Evolutionary conservation across 2,329 filamentous ascomycete species (phyloP), one percentile per base, ranked within the genome.

Genomic region (Colletotrichum destructivum): DNA sequence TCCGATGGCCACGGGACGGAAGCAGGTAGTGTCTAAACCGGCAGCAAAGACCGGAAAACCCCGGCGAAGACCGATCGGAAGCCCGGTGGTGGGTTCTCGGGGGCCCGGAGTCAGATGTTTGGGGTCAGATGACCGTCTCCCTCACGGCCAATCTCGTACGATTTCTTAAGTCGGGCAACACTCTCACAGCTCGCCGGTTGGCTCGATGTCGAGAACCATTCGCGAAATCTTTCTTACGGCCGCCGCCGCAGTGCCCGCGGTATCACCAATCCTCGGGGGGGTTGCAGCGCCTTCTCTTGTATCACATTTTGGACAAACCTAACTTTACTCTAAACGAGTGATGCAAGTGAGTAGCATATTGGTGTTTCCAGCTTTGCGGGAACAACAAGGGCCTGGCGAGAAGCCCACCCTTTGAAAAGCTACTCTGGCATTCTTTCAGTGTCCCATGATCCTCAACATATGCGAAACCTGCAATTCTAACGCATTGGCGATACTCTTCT

Each of bases 1-100:
- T n/a, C 31, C 86, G 62, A 85, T 80, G 7, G 86, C 86, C 79
- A 88, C 86, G 6, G 84, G 78, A 71, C 79, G 86, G 15, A 3
- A 84, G 73, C 16, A 87, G 78, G 44, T 85, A 77, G 56, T 62
- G 46, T 80, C 85, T 0, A 81, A 83, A 63, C 80, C 84, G 11
- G 83, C 85, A 9, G 84, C 63, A 67, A 6, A 82, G 81, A 8
- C 81, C 84, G 67, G 86, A 85, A 69, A 85, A 87, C 6, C 81
- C 81, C 82, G 23, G 78, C 80, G 9, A 82, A 31, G 75, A 79
- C 1, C 77, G 62, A 1, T 75, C 78, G 0, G 75, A 81, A 76
- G 11, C 76, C 74, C 7, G 77, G 74, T 54, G 78, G 63, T 31
- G 75, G 62, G 21, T 74, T 74, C 13, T 78, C 78, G 0, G 75